These are phyloP conservation scores for Lactifluus subvellereus DNA, from an alignment of 768 basidiomycete species.

Conservation along the genomic window DNA sequence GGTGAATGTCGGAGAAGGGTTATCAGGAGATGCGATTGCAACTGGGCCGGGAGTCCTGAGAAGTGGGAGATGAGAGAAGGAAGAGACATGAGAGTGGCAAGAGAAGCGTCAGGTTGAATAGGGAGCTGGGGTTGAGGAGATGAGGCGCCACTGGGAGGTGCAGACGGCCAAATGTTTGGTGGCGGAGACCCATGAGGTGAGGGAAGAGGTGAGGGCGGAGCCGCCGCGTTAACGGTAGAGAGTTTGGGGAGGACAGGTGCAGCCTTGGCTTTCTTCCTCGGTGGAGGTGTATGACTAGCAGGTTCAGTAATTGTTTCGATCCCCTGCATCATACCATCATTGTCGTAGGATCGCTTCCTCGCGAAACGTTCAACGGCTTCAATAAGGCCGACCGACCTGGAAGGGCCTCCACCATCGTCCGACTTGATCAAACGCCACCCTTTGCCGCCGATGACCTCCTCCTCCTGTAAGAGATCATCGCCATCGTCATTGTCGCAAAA, in stretches of 20 bases:
- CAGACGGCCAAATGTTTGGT: constrained; percentile 72
- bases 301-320: constrained; percentile 54
- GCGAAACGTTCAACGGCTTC: constrained; percentile 83
- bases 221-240: constrained; percentile 65
- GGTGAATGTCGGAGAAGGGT: constrained; percentile 89
- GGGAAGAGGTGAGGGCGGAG: constrained; percentile 78
- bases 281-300: constrained; percentile 43
- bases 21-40: constrained; percentile 92
- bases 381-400: constrained; percentile 54
- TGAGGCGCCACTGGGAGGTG: constrained; percentile 71
- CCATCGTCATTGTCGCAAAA: constrained; percentile 61
- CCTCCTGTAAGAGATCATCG: constrained; percentile 67
- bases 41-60: constrained; percentile 63
- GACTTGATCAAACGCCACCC: constrained; percentile 74
- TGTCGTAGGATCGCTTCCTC: constrained; percentile 49
- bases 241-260: constrained; percentile 49
- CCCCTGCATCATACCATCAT: constrained; percentile 65
- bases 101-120: constrained; percentile 71
- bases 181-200: constrained; percentile 83
- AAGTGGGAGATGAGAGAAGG: constrained; percentile 81
- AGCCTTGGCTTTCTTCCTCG: constrained; percentile 72
- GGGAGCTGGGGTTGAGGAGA: constrained; percentile 62
- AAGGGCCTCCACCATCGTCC: constrained; percentile 49
- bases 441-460: constrained; percentile 54
- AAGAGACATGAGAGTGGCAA: constrained; percentile 81